Evolutionary conservation across 345 rosid species (phyloP), one percentile per base, ranked within the genome.

Genomic region (Arabis alpina): DNA sequence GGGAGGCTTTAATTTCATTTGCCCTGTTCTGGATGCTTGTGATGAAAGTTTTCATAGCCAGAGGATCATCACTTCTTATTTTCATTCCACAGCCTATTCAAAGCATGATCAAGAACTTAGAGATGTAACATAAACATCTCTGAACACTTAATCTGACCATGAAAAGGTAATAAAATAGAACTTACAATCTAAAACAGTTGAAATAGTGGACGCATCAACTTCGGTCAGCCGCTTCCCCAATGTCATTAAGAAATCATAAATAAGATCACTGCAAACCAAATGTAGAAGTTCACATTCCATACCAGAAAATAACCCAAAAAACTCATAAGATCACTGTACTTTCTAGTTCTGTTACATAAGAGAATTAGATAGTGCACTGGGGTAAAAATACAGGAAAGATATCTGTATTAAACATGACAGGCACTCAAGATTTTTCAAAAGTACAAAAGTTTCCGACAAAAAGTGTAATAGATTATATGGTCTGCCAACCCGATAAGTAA

Each of bases 61-160:
- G 64, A 52, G 96, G 99, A 80, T 94, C 99, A 41, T 91, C 99
- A 48, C 76, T 80, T 80, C 97, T 86, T 73, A 94, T 76, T 85
- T 88, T 94, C 90, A 91, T 82, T 72, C 99, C 99, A 72, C 99
- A 94, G 76, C 93, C 99, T 94, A 64, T 66, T 59, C 68, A 49
- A 47, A 48, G 16, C 43, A 77, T 54, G 23, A 60, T 24, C 40
- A 70, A 63, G 24, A 63, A 48, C 36, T 56, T 10, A 68, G 54
- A 50, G 34, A 69, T 30, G 24, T 27, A 54, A 14, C 16, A 36
- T 43, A 39, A 40, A 53, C 9, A 66, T 53, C 57, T 47, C 47
- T 23, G 36, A 54, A 36, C 44, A 64, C 54, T 69, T 30, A 30
- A 63, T 41, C 30, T 62, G 37, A 19, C 14, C 66, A 48, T 14